Conservation (phyloP, 2,329 filamentous ascomycete genomes). For the Verticillium klebahnii region DNA sequence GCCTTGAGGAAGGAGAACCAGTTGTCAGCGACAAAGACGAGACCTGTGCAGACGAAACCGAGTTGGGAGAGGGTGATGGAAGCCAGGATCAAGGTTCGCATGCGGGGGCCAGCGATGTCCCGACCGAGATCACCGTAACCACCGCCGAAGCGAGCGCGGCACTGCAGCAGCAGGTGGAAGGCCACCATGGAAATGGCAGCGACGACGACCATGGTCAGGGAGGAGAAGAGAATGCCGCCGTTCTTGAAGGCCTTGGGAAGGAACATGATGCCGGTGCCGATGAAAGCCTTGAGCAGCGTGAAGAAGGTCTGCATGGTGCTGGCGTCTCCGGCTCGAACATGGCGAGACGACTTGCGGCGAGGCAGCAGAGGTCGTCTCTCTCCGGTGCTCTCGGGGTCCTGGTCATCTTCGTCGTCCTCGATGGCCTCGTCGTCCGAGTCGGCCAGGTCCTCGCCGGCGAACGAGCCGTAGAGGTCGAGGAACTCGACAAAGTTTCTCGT, state of each 20-base stretch:
- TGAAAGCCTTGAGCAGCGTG: slow-evolving; percentile 72
- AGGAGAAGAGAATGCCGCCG: slow-evolving; percentile 71
- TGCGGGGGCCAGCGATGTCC: slow-evolving; percentile 56
- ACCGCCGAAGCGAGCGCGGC: slow-evolving; percentile 58
- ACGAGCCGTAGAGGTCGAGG: slow-evolving; percentile 69
- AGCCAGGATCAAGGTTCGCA: slow-evolving; percentile 61
- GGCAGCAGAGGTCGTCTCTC: slow-evolving; percentile 60
- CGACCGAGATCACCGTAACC: slow-evolving; percentile 72
- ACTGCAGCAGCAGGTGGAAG: slow-evolving; percentile 67
- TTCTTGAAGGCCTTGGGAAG: slow-evolving; percentile 76
- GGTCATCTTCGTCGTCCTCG: slow-evolving; percentile 38
- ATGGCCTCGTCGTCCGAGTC: slow-evolving; percentile 58
- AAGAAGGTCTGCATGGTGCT: slow-evolving; percentile 71
- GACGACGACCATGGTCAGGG: slow-evolving; percentile 60
- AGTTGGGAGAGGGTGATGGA: slow-evolving; percentile 73
- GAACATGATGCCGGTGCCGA: slow-evolving; percentile 80
- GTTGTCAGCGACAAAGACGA: slow-evolving; percentile 76
- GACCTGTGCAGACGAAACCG: slow-evolving; percentile 72
- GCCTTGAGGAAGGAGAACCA: slow-evolving; percentile 63
- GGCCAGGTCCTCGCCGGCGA: slow-evolving; percentile 67
- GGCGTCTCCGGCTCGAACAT: slow-evolving; percentile 53
- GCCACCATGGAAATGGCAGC: slow-evolving; percentile 64
- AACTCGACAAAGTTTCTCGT: slow-evolving; percentile 72
- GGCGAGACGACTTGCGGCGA: slow-evolving; percentile 46
- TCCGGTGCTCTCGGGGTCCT: slow-evolving; percentile 17